Conservation (phyloP, 1,284 basidiomycete species). For the Rhodotorula sp. region DNA sequence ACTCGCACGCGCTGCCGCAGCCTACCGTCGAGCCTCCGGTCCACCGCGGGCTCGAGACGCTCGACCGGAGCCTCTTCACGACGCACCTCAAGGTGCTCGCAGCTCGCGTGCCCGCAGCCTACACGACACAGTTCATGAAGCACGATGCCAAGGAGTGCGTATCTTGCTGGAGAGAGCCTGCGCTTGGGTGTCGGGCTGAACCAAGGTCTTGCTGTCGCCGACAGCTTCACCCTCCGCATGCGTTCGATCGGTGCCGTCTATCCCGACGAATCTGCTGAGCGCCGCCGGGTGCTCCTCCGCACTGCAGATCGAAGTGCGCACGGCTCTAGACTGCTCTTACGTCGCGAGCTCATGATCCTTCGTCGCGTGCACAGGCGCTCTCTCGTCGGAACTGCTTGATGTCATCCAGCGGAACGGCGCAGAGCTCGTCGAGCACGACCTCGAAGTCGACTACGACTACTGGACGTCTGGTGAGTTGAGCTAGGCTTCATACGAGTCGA, state of each 20-base stretch:
- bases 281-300: conserved; percentile 65
- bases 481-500: rapidly evolving
- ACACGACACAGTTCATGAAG: conserved; percentile 62
- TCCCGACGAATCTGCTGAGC: conserved; percentile 57
- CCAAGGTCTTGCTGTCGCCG: conserved; percentile 51
- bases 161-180: no score
- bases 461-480: conserved; percentile 70
- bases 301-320: conserved; percentile 61
- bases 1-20: not conserved
- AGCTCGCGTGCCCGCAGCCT: conserved; percentile 62
- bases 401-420: conserved; percentile 61
- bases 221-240: conserved; percentile 57
- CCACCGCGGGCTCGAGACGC: conserved; percentile 49
- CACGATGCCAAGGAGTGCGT: conserved; percentile 52
- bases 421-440: conserved; percentile 61
- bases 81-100: conserved; percentile 68
- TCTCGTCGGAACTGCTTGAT: conserved; percentile 56
- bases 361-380: conserved; percentile 55
- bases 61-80: conserved; percentile 67
- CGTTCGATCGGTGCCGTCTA: conserved; percentile 53
- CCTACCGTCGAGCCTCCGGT: conserved; percentile 46
- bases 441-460: conserved; percentile 76
- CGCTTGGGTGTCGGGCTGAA: not conserved
- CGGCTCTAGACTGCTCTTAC: not conserved
- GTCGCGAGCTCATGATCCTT: no score